A percentile compares a stretch with the other conserved stretches of the same genome.
Evolutionary conservation across 1,284 basidiomycete genomes (phyloP).

Genomic region (Boletellus sp.): DNA sequence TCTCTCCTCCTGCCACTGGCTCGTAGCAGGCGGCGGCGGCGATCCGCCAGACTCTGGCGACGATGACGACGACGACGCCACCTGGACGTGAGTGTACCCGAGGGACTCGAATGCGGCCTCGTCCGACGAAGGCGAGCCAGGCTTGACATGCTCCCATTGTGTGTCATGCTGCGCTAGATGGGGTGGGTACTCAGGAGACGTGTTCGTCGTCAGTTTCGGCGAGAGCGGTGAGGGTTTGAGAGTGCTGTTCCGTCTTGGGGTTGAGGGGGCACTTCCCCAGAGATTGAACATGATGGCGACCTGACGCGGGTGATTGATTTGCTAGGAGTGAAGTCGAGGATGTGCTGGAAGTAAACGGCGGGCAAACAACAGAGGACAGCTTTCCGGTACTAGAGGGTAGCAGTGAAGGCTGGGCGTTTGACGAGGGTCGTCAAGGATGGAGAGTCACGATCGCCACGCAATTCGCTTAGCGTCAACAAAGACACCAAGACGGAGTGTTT

Average conservation of each 20-base stretch:
- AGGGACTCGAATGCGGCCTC: slow-evolving; percentile 17
- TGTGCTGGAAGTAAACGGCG: too few relatives aligned
- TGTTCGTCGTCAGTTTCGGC: slow-evolving; percentile 23
- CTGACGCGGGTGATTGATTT: not conserved
- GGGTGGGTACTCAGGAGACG: slow-evolving; percentile 11
- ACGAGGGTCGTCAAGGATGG: too few relatives aligned
- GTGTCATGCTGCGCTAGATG: slow-evolving; percentile 7
- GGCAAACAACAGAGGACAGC: too few relatives aligned
- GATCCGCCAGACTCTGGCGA: too few relatives aligned
- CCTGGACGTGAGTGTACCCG: slow-evolving; percentile 19
- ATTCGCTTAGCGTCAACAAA: too few relatives aligned
- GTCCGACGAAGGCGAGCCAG: slow-evolving; percentile 19
- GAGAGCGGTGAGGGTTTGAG: slow-evolving; percentile 20
- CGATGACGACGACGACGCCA: not conserved
- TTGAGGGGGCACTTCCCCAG: slow-evolving; percentile 12
- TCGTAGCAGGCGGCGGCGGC: not conserved
- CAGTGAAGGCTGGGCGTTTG: too few relatives aligned
- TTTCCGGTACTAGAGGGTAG: too few relatives aligned
- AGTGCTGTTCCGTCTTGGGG: slow-evolving; percentile 17
- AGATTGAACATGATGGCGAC: slow-evolving; percentile 3
- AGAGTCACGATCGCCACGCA: too few relatives aligned
- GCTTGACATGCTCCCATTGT: slow-evolving; percentile 26
- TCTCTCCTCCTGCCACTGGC: slow-evolving; percentile 15
- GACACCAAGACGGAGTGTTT: too few relatives aligned
- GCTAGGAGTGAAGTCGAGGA: too few relatives aligned